These are phyloP conservation scores for Macadamia tetraphylla DNA, from an alignment of 164 flowering plant species.

Conservation along the genomic window DNA sequence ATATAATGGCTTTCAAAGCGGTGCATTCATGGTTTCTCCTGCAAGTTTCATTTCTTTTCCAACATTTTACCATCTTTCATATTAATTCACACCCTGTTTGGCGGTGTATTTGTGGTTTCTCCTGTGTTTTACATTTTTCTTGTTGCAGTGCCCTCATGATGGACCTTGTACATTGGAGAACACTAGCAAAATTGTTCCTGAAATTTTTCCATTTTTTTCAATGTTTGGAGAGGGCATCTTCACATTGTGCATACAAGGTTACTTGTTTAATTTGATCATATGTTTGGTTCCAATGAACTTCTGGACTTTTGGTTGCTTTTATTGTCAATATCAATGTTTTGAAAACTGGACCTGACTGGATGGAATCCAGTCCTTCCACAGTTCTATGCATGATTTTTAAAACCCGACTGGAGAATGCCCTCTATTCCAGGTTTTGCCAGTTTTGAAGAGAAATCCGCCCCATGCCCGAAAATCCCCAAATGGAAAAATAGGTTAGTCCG, in stretches of 20 bases:
- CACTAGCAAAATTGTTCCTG: slow-evolving; percentile 32
- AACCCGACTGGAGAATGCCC: too few relatives aligned
- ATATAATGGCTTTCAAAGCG: slow-evolving; percentile 37
- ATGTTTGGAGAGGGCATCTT: slow-evolving; percentile 82
- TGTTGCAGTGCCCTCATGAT: slow-evolving; percentile 90
- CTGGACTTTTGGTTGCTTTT: too few relatives aligned
- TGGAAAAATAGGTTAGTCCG: too few relatives aligned
- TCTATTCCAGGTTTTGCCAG: too few relatives aligned
- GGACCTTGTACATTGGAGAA: slow-evolving; percentile 86
- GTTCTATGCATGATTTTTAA: too few relatives aligned
- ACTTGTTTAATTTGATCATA: neutral
- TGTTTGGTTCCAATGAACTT: too few relatives aligned
- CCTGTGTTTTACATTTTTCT: neutral
- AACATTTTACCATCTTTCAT: neutral
- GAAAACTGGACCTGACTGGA: too few relatives aligned
- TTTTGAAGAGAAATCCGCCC: too few relatives aligned
- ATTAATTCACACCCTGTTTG: neutral
- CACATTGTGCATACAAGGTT: slow-evolving; percentile 93
- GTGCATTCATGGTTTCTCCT: slow-evolving; percentile 91
- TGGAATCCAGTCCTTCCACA: too few relatives aligned
- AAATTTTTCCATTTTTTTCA: slow-evolving; percentile 94
- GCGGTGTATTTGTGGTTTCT: neutral
- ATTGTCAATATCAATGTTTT: too few relatives aligned
- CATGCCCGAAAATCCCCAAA: too few relatives aligned
- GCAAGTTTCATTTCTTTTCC: slow-evolving; percentile 40